Conservation (phyloP, 2,329 filamentous ascomycete species). For the Biscogniauxia sp. region DNA sequence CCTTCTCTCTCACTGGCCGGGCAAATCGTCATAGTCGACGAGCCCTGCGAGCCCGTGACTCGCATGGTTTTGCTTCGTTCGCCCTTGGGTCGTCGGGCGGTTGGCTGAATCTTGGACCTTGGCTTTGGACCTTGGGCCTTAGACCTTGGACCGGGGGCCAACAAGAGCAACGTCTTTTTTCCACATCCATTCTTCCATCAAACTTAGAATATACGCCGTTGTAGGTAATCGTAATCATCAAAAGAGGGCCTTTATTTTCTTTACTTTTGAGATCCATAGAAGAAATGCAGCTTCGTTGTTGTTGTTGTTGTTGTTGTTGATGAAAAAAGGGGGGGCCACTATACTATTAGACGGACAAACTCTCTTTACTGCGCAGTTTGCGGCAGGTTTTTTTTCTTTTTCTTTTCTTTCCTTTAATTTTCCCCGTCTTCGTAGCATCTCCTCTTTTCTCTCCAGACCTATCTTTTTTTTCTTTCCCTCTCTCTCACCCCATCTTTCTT, state of each 20-base stretch:
- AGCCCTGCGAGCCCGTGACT: constrained; percentile 30
- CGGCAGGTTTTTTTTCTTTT: constrained; percentile 2
- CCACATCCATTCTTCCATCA: constrained; percentile 14
- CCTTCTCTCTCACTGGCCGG: constrained; percentile 28
- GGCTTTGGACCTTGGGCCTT: too few species aligned
- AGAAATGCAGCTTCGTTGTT: background rate
- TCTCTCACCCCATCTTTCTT: background rate
- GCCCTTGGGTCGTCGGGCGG: constrained; percentile 22
- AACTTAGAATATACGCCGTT: constrained; percentile 7
- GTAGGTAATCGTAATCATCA: background rate
- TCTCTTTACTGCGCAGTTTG: constrained; percentile 12
- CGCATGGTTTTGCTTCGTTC: constrained; percentile 30
- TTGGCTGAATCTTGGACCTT: constrained; percentile 17
- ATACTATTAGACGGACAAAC: constrained; percentile 15
- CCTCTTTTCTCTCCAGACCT: background rate
- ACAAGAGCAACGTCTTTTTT: constrained; percentile 10
- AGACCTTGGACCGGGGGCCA: constrained; percentile 11
- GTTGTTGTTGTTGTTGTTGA: too few species aligned
- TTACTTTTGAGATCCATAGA: background rate
- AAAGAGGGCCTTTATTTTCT: background rate
- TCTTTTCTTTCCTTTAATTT: background rate
- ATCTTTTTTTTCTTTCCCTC: too few species aligned
- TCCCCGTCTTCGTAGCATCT: background rate
- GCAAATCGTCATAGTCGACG: constrained; percentile 33
- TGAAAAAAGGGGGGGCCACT: background rate